Conservation (phyloP, 1,284 basidiomycete species). For the Farysia itapuensis region DNA sequence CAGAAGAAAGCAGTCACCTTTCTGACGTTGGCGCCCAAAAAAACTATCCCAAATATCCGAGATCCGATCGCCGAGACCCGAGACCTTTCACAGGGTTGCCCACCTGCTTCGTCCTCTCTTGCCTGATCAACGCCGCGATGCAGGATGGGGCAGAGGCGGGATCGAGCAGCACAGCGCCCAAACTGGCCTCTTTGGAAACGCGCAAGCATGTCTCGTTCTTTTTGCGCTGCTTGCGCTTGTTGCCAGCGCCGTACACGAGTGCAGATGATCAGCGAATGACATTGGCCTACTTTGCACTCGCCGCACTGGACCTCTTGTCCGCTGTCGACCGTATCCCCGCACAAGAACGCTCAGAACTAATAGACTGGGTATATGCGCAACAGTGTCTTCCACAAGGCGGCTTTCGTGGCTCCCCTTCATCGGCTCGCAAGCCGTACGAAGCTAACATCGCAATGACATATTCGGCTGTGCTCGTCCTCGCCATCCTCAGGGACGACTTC, state of each 20-base stretch:
- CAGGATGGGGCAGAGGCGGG: too few species aligned
- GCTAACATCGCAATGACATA: slow-evolving; percentile 53
- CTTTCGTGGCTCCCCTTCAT: slow-evolving; percentile 23
- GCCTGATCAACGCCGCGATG: too few species aligned
- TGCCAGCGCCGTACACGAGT: slow-evolving; percentile 47
- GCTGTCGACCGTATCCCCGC: slow-evolving; percentile 10
- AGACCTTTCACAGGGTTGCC: too few species aligned
- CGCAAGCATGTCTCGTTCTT: slow-evolving; percentile 51
- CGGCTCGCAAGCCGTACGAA: not conserved
- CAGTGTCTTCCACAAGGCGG: slow-evolving; percentile 67
- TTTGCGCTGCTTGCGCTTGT: slow-evolving; percentile 43
- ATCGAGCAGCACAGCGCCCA: too few species aligned
- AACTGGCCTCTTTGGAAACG: too few species aligned
- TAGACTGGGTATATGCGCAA: slow-evolving; percentile 77
- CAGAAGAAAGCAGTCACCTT: too few species aligned
- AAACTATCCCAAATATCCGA: too few species aligned
- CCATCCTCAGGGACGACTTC: slow-evolving; percentile 49
- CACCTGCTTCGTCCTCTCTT: too few species aligned
- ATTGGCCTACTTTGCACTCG: slow-evolving; percentile 52
- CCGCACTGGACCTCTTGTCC: slow-evolving; percentile 47
- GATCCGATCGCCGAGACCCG: too few species aligned
- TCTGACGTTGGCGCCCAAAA: too few species aligned
- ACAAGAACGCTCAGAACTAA: slow-evolving; percentile 19
- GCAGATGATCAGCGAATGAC: slow-evolving; percentile 57
- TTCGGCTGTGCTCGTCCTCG: slow-evolving; percentile 45